phyloP scores from a whole-genome alignment of 2,329 filamentous ascomycete genomes.

The Talaromyces sp. region DNA sequence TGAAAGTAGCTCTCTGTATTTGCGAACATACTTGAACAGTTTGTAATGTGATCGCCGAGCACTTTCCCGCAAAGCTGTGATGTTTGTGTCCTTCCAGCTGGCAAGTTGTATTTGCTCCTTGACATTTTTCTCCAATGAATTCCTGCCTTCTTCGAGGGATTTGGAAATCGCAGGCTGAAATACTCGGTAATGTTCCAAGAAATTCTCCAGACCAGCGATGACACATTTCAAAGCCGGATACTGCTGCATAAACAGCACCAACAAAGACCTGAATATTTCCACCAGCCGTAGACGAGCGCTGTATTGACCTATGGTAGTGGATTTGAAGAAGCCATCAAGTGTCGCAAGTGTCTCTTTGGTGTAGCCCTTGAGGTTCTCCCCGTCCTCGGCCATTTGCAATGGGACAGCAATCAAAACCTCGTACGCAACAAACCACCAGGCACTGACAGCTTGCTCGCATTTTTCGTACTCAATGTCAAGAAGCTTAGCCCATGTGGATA shows the following conservation, averaged over 20 bases:
- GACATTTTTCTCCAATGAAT: slow-evolving; percentile 81
- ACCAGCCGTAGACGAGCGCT: slow-evolving; percentile 67
- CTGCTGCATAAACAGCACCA: slow-evolving; percentile 57
- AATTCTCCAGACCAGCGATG: slow-evolving; percentile 64
- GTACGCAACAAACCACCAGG: slow-evolving; percentile 97
- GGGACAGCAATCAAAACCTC: slow-evolving; percentile 79
- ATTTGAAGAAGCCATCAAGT: slow-evolving; percentile 72
- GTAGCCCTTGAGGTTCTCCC: slow-evolving; percentile 58
- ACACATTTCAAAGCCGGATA: slow-evolving; percentile 56
- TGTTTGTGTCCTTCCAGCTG: slow-evolving; percentile 98
- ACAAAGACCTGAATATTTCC: slow-evolving; percentile 55
- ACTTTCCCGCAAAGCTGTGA: slow-evolving; percentile 81
- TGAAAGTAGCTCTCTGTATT: slow-evolving; percentile 75
- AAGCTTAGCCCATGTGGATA: slow-evolving; percentile 85
- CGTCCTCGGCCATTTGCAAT: slow-evolving; percentile 57
- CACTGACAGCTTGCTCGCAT: slow-evolving; percentile 70
- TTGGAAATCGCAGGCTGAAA: slow-evolving; percentile 65
- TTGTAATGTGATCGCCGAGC: slow-evolving; percentile 86
- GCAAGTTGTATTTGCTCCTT: slow-evolving; percentile 88
- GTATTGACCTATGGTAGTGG: slow-evolving; percentile 78
- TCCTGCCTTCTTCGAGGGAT: slow-evolving; percentile 61
- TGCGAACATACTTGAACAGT: slow-evolving; percentile 83
- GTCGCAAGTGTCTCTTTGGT: slow-evolving; percentile 66
- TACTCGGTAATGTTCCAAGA: slow-evolving; percentile 68
- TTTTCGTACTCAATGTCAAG: slow-evolving; percentile 78